Evolutionary conservation across 192 early-diverging fungal genomes (phyloP), one percentile per base, ranked within the genome.

Genomic region (Entomortierella parvispora): DNA sequence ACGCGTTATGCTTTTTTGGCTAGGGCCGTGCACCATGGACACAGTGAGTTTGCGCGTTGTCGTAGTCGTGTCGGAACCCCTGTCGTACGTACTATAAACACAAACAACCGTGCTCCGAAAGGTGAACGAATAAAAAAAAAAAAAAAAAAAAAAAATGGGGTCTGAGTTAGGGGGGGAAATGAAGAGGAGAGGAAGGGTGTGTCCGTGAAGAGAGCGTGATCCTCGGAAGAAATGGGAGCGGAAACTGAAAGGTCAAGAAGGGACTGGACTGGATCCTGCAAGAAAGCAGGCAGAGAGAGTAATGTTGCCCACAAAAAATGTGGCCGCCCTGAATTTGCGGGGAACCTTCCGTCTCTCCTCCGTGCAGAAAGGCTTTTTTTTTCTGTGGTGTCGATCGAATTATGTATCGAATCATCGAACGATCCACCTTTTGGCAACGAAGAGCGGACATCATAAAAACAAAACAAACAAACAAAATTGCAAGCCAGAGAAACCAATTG

Each of bases 371-470:
- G n/a, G n/a, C n/a, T n/a, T 62, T 56, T 62, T 26, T 69, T 45
- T 32, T 11, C 57, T 25, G 9, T 65, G 0, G 14, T 43, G 15
- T 0, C n/a, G 6, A 5, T 49, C 18, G 9, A 5, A 6, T 23
- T 20, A 18, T 5, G n/a, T 12, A 49, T 20, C 15, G 47, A 49
- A 49, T 12, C 4, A 49, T 4, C 4, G 47, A 12, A 18, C 9
- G 37, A 40, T 40, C 37, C 37, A 40, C 37, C 37, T 40, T 63
- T 50, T 40, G 17, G 31, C 20, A 17, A 8, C n/a, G 22, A 22
- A n/a, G 60, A 49, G 60, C 60, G 60, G 60, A 62, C 47, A 62
- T 62, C 46, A 31, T 49, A 62, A 62, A 22, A 47, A 33, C 12
- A 31, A 22, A 31, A 49, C 14, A 23, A 52, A n/a, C n/a, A 2